Percentiles rank a stretch among this genome's conserved stretches.
Evolutionary conservation across 768 basidiomycete genomes (phyloP).

Genomic region (Kwoniella mangroviensis): DNA sequence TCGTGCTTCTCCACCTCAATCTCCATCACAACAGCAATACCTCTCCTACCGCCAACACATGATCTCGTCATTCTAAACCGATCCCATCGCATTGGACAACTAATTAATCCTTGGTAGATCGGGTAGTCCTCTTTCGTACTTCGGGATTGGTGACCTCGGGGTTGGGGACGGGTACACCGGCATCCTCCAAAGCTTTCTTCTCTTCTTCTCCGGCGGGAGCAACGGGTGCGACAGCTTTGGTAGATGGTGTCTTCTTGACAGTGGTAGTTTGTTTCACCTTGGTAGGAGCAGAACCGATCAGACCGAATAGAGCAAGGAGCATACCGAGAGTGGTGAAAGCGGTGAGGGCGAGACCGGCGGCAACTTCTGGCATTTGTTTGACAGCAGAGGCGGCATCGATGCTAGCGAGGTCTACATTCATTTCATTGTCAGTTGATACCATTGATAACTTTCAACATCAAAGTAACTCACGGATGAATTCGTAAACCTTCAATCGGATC

Average conservation of each 20-base stretch:
- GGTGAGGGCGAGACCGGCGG: conserved; percentile 72
- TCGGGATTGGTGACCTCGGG: conserved; percentile 14
- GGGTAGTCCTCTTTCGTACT: conserved; percentile 43
- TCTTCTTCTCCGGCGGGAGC: conserved; percentile 51
- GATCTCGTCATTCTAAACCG: neutral
- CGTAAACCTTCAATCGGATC: conserved; percentile 74
- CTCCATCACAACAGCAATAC: neutral
- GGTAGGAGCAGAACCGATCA: conserved; percentile 67
- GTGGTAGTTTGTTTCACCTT: conserved; percentile 39
- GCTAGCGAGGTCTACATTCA: conserved; percentile 36
- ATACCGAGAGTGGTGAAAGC: conserved; percentile 82
- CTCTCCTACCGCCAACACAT: neutral
- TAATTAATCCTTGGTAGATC: conserved; percentile 35
- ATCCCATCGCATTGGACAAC: no score
- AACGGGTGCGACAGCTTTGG: conserved; percentile 41
- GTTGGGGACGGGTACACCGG: conserved; percentile 36
- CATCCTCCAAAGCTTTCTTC: conserved; percentile 43
- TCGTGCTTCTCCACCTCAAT: neutral
- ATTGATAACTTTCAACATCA: neutral
- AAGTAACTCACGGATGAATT: conserved; percentile 66
- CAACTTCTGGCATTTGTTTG: conserved; percentile 87
- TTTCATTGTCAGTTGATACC: neutral
- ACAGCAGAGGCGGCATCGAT: conserved; percentile 67
- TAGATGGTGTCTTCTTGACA: conserved; percentile 39
- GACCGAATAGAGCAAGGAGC: conserved; percentile 76